Evolutionary conservation across 257 asterid genomes (phyloP).

Genomic region (Jaltomata sinuosa): DNA sequence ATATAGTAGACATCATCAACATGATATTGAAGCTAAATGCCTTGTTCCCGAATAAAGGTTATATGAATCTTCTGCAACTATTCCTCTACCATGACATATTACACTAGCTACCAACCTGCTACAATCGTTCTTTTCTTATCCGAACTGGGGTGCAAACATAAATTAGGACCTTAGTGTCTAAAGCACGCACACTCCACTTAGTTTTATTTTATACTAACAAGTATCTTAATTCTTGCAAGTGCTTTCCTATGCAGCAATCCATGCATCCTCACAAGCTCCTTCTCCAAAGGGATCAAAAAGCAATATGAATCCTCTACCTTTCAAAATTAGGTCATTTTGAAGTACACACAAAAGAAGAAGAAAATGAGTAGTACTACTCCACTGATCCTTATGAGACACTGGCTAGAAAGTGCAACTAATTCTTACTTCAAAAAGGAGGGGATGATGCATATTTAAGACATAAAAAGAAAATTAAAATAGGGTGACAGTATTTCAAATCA

Average conservation of each 20-base stretch:
- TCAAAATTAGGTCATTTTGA: background rate
- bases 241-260: constrained; percentile 28
- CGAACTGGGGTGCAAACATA: too few relatives aligned
- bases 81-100: too few relatives aligned
- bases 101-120: too few relatives aligned
- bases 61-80: too few relatives aligned
- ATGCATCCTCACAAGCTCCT: constrained; percentile 6
- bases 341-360: background rate
- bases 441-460: background rate
- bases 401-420: background rate
- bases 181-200: constrained; percentile 50
- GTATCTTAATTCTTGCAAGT: constrained; percentile 1
- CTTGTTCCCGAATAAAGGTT: too few relatives aligned
- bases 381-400: background rate
- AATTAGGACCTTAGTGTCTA: constrained; percentile 30
- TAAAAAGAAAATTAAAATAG: background rate
- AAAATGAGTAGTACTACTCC: background rate
- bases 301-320: background rate
- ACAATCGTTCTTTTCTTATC: too few relatives aligned
- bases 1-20: too few relatives aligned
- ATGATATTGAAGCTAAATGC: too few relatives aligned
- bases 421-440: background rate
- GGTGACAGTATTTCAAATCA: background rate
- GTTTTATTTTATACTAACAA: constrained; percentile 1
- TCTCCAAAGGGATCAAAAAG: background rate